A percentile compares a stretch with the other conserved stretches of the same genome.
Conservation (phyloP, 306 rosid genomes). For the Vicia sativa region DNA sequence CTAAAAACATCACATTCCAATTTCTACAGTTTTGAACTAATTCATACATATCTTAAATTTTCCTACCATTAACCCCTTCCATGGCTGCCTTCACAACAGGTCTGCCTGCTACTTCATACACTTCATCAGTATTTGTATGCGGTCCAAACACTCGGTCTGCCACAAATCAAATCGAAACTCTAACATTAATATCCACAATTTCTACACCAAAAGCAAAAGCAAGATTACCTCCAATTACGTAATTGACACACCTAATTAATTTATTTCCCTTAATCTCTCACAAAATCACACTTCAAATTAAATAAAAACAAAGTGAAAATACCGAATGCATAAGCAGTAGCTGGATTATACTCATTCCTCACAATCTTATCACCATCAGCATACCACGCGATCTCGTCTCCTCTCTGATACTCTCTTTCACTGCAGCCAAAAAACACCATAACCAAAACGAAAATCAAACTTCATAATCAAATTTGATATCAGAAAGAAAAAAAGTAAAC, state of each 20-base stretch:
- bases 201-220: slow-evolving; percentile 21
- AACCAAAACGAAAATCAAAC: slow-evolving; percentile 32
- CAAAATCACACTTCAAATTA: not conserved
- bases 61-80: slow-evolving; percentile 95
- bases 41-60: slow-evolving; percentile 18
- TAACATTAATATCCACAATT: slow-evolving; percentile 32
- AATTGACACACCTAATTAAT: slow-evolving; percentile 24
- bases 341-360: slow-evolving; percentile 81
- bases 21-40: slow-evolving; percentile 26
- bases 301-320: slow-evolving; percentile 20
- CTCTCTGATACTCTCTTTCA: slow-evolving; percentile 92
- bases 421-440: slow-evolving; percentile 55
- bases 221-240: slow-evolving; percentile 15
- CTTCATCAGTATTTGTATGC: slow-evolving; percentile 71
- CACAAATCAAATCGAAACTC: slow-evolving; percentile 45
- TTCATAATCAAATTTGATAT: slow-evolving; percentile 45
- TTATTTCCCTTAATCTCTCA: slow-evolving; percentile 1
- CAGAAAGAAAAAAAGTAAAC: slow-evolving; percentile 25
- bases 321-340: slow-evolving; percentile 94
- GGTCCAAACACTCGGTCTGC: slow-evolving; percentile 97
- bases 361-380: slow-evolving; percentile 94
- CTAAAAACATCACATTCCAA: slow-evolving; percentile 26
- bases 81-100: slow-evolving; percentile 94
- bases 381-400: slow-evolving; percentile 94
- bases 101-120: slow-evolving; percentile 92